phyloP scores from a whole-genome alignment of 192 early-diverging fungal genomes.

The Umbelopsis vinacea region DNA sequence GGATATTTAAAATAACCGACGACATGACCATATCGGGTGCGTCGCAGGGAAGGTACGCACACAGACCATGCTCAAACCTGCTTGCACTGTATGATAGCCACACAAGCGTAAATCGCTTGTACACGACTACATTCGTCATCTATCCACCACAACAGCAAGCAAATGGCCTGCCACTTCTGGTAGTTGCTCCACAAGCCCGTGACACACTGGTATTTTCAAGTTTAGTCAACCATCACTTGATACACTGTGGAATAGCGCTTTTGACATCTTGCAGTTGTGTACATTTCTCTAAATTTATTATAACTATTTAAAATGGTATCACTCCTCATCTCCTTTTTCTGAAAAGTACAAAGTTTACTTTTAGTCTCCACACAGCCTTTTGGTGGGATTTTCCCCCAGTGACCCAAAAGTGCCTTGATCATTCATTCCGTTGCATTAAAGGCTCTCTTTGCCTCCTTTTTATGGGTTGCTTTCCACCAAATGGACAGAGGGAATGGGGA shows the following conservation, averaged over 20 bases:
- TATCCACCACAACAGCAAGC: too few relatives aligned
- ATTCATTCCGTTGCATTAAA: too few relatives aligned
- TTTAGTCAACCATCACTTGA: not conserved
- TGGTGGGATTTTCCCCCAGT: too few relatives aligned
- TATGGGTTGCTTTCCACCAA: too few relatives aligned
- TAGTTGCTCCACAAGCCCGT: not conserved
- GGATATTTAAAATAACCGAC: not conserved
- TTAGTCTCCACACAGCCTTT: too few relatives aligned
- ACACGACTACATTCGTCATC: not conserved
- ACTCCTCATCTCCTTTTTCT: slow-evolving; percentile 1
- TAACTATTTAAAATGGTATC: not conserved
- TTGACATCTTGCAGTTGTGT: not conserved
- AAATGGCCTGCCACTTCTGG: too few relatives aligned
- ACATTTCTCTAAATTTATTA: not conserved
- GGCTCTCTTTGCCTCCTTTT: too few relatives aligned
- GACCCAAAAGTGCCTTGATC: too few relatives aligned
- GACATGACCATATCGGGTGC: not conserved
- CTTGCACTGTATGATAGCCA: too few relatives aligned
- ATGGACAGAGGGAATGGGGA: too few relatives aligned
- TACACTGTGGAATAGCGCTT: slow-evolving; percentile 2
- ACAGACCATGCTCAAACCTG: not conserved
- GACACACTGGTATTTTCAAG: not conserved
- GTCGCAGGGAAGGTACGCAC: not conserved
- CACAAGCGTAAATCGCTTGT: not conserved
- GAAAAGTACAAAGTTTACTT: too few relatives aligned